A percentile compares a stretch with the other conserved stretches of the same genome.
Evolutionary conservation across 805 yeast genomes (phyloP).

Genomic region (Lipomyces spencermartinsiae): DNA sequence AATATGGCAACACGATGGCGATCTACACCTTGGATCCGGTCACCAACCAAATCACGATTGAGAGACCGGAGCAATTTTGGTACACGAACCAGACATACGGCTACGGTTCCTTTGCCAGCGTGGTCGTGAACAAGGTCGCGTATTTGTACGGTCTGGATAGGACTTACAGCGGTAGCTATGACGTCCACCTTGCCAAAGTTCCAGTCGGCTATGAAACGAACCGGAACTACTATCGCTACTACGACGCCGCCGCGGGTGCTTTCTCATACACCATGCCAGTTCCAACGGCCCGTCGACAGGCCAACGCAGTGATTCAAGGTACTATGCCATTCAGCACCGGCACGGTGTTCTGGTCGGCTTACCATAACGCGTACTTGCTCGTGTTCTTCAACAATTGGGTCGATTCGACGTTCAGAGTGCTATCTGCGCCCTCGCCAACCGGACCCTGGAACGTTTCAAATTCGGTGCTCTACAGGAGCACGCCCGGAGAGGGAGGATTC

Average conservation of each 20-base stretch:
- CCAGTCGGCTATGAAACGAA: slow-evolving; percentile 4
- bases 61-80: slow-evolving; percentile 8
- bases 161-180: slow-evolving; percentile 11
- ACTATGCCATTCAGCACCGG: slow-evolving; percentile 22
- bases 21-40: slow-evolving; percentile 9
- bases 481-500: slow-evolving; percentile 19
- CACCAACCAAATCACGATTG: slow-evolving; percentile 3
- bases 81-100: slow-evolving; percentile 10
- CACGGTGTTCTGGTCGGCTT: slow-evolving; percentile 19
- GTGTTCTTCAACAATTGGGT: slow-evolving; percentile 23
- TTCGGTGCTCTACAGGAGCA: slow-evolving; percentile 4
- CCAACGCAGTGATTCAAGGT: slow-evolving; percentile 20
- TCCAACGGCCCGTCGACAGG: slow-evolving; percentile 19
- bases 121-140: slow-evolving; percentile 22
- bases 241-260: slow-evolving; percentile 4
- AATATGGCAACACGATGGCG: slow-evolving; percentile 22
- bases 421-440: slow-evolving; percentile 15
- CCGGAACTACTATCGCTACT: slow-evolving; percentile 9
- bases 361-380: slow-evolving; percentile 19
- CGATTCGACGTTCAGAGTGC: slow-evolving; percentile 14
- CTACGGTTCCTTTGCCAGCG: slow-evolving; percentile 25
- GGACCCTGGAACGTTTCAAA: slow-evolving; percentile 20
- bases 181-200: slow-evolving; percentile 22
- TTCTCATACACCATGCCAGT: slow-evolving; percentile 13
- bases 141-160: slow-evolving; percentile 19